phyloP scores from a whole-genome alignment of 345 rosid species.

The Heritiera littoralis region DNA sequence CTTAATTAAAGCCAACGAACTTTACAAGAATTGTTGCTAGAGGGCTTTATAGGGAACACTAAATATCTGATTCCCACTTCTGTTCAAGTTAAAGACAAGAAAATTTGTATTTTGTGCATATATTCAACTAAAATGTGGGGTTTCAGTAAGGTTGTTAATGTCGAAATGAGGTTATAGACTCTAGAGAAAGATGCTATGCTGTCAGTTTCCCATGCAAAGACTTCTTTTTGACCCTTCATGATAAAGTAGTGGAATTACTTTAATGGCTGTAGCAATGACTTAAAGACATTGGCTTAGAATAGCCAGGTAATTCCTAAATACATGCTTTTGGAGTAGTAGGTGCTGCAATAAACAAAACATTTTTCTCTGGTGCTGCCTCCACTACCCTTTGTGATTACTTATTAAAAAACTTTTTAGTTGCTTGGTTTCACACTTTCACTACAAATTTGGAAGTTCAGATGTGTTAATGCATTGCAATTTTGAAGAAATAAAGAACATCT shows the following conservation, averaged over 20 bases:
- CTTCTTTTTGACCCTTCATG: constrained; percentile 19
- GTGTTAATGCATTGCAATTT: constrained; percentile 29
- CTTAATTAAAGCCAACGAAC: no score
- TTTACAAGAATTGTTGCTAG: no score
- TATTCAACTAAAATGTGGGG: not conserved
- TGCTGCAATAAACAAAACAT: constrained; percentile 40
- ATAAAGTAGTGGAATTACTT: constrained; percentile 31
- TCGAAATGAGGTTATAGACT: not conserved
- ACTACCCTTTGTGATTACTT: constrained; percentile 36
- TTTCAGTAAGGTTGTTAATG: not conserved
- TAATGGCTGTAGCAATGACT: constrained; percentile 31
- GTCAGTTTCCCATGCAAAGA: constrained; percentile 36
- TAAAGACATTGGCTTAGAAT: constrained; percentile 33
- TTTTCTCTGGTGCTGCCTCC: constrained; percentile 61
- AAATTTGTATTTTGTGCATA: not conserved
- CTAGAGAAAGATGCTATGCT: constrained; percentile 22
- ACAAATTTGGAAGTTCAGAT: constrained; percentile 40
- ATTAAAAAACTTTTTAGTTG: constrained; percentile 18
- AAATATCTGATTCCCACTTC: not conserved
- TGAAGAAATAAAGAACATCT: constrained; percentile 38
- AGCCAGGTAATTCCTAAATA: constrained; percentile 23
- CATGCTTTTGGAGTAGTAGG: constrained; percentile 38
- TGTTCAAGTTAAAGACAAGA: not conserved
- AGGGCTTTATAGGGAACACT: not conserved
- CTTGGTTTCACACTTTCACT: constrained; percentile 32